A percentile compares a stretch with the other conserved stretches of the same genome.
Conservation (phyloP, 208 protist genomes). For the Strigomonas culicis region DNA sequence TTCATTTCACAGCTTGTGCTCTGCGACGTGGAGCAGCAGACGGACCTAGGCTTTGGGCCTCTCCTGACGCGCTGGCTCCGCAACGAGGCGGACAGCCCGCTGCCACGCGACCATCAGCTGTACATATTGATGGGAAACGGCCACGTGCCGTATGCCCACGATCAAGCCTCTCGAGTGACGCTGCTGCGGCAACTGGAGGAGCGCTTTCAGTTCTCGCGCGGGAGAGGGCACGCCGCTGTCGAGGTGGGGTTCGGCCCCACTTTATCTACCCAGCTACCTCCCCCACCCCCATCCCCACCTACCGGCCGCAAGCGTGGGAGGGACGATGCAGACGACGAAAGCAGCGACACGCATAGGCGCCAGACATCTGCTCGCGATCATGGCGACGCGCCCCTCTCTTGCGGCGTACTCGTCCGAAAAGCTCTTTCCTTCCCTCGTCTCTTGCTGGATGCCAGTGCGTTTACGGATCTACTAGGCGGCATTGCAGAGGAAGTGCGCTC, state of each 20-base stretch:
- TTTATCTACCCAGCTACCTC: not conserved
- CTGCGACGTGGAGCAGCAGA: constrained; percentile 60
- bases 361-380: no score
- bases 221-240: not conserved
- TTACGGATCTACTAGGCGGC: constrained; percentile 28
- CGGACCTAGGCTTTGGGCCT: constrained; percentile 37
- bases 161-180: not conserved
- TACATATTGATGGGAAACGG: not conserved
- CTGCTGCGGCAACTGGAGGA: not conserved
- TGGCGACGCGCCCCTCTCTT: not conserved
- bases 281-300: not conserved
- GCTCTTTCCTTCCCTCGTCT: constrained; percentile 61
- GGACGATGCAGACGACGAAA: no score
- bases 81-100: not conserved
- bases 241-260: not conserved
- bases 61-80: constrained; percentile 20
- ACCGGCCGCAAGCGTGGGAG: not conserved
- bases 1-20: constrained; percentile 55
- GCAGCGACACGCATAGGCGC: no score
- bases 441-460: constrained; percentile 38
- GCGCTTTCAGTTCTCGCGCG: not conserved
- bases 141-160: not conserved
- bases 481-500: constrained; percentile 22
- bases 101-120: not conserved
- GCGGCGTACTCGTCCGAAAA: constrained; percentile 36